Conservation (phyloP, 768 basidiomycete genomes). For the Russula ochroleuca region DNA sequence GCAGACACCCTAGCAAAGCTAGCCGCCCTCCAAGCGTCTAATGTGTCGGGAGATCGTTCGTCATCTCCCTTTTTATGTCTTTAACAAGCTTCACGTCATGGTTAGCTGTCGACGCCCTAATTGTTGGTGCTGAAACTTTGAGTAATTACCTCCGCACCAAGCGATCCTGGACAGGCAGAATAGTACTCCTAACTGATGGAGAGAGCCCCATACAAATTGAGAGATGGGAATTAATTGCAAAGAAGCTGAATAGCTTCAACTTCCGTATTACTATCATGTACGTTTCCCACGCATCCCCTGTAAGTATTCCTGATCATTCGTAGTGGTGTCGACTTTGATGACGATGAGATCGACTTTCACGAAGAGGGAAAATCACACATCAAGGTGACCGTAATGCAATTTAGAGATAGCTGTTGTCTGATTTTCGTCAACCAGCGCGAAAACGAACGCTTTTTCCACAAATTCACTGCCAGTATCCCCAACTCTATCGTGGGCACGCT, state of each 20-base stretch:
- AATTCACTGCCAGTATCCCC: constrained; percentile 40
- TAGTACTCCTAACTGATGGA: constrained; percentile 83
- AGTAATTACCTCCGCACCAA: constrained; percentile 61
- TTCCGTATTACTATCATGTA: constrained; percentile 71
- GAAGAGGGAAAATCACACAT: constrained; percentile 65
- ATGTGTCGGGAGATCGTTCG: constrained; percentile 62
- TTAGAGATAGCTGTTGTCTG: neutral
- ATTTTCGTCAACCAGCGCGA: constrained; percentile 42
- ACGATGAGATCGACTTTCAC: constrained; percentile 56
- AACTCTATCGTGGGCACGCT: constrained; percentile 60
- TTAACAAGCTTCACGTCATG: constrained; percentile 3
- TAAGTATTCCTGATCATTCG: constrained; percentile 12
- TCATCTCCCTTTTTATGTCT: constrained; percentile 12
- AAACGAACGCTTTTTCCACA: constrained; percentile 72
- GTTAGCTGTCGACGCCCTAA: constrained; percentile 78
- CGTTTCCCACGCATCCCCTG: constrained; percentile 28
- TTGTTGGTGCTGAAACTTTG: constrained; percentile 83
- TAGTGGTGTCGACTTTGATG: constrained; percentile 89
- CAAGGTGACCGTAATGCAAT: constrained; percentile 53
- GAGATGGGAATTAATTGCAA: constrained; percentile 66
- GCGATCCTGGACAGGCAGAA: constrained; percentile 79
- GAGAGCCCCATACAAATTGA: constrained; percentile 67
- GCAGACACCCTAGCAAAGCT: constrained; percentile 62
- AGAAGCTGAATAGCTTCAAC: constrained; percentile 57
- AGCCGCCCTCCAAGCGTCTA: constrained; percentile 54